phyloP scores from a whole-genome alignment of 129 eudicot genomes.

The Deinandra increscens region DNA sequence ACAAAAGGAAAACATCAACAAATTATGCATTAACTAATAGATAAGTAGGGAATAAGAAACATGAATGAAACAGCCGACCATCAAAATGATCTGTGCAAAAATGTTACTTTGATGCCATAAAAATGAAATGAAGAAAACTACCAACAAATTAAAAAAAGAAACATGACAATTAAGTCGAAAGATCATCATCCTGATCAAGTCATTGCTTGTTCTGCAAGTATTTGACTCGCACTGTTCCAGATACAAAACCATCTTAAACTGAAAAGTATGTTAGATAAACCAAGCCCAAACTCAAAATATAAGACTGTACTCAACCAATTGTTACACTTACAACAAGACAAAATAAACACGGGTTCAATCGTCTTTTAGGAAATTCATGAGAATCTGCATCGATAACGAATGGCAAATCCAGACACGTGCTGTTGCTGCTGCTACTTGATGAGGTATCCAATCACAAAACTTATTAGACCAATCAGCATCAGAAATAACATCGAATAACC shows the following conservation, averaged over 20 bases:
- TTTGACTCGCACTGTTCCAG: background rate
- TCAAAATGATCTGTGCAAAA: too few species aligned
- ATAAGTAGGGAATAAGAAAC: too few species aligned
- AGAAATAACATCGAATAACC: slow-evolving; percentile 50
- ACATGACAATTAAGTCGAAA: too few species aligned
- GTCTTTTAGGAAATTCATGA: slow-evolving; percentile 12
- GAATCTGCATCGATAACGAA: slow-evolving; percentile 23
- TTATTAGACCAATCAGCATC: slow-evolving; percentile 54
- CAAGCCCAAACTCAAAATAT: slow-evolving; percentile 8
- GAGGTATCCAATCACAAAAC: slow-evolving; percentile 66
- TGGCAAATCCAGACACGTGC: slow-evolving; percentile 16
- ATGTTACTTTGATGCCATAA: too few species aligned
- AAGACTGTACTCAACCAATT: slow-evolving; percentile 15
- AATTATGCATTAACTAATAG: too few species aligned
- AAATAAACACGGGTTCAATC: slow-evolving; percentile 29
- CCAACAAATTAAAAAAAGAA: too few species aligned
- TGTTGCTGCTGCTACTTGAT: slow-evolving; percentile 33
- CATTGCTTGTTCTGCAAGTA: background rate
- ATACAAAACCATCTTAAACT: background rate
- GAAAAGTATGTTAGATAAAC: background rate
- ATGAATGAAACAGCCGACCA: too few species aligned
- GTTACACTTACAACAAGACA: slow-evolving; percentile 27
- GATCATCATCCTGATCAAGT: background rate
- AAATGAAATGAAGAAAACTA: too few species aligned
- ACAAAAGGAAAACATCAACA: too few species aligned